Conservation (phyloP, 1,284 basidiomycete species). For the Sutorius eximius region DNA sequence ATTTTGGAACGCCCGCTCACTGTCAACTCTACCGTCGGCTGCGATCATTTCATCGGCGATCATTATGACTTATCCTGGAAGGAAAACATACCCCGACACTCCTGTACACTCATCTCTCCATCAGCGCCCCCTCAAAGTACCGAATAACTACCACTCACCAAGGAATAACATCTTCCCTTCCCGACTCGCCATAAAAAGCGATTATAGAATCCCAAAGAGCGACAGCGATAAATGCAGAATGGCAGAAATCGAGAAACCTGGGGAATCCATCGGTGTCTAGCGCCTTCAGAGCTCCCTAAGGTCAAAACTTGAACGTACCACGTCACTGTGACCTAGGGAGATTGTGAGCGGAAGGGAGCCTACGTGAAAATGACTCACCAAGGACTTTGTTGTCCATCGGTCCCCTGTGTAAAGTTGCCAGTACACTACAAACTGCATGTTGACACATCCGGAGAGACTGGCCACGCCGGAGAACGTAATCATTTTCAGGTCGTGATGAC, state of each 20-base stretch:
- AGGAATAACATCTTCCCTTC: conserved; percentile 15
- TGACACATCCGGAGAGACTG: conserved; percentile 31
- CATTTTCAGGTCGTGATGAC: not conserved
- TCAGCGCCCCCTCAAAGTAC: not conserved
- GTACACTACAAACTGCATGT: conserved; percentile 27
- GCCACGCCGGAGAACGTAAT: not conserved
- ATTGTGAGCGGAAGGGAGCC: not conserved
- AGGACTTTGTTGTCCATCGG: conserved; percentile 14
- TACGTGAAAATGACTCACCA: conserved; percentile 15
- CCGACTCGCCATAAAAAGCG: conserved; percentile 16
- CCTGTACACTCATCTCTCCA: conserved; percentile 8
- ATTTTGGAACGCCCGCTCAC: conserved; percentile 10
- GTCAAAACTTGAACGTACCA: conserved; percentile 19
- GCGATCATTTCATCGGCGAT: not conserved
- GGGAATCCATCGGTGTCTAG: not conserved
- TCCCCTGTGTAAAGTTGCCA: conserved; percentile 20
- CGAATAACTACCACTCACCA: conserved; percentile 18
- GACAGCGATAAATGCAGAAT: conserved; percentile 21
- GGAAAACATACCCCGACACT: conserved; percentile 25
- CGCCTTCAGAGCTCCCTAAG: not conserved
- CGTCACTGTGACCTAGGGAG: conserved; percentile 19
- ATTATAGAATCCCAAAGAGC: conserved; percentile 29
- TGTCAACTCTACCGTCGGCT: conserved; percentile 22
- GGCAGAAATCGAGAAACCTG: conserved; percentile 25
- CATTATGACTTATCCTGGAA: not conserved